phyloP scores from a whole-genome alignment of 2,329 filamentous ascomycete genomes.

The Biscogniauxia mediterranea region DNA sequence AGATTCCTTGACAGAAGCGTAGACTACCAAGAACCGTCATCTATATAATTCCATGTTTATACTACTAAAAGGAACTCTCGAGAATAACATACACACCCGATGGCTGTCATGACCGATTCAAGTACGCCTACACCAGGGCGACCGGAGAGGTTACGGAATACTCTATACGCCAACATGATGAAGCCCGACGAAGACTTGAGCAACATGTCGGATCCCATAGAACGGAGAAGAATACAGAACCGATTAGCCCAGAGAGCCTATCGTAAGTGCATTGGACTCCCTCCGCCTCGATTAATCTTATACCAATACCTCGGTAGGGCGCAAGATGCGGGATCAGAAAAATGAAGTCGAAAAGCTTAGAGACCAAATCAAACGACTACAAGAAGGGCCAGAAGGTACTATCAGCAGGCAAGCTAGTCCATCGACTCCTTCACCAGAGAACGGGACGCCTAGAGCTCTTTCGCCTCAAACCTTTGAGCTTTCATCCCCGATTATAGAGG shows the following conservation, averaged over 20 bases:
- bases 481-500: slow-evolving; percentile 16
- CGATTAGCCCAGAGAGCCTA: slow-evolving; percentile 24
- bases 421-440: slow-evolving; percentile 18
- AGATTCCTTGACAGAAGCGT: neutral
- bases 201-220: slow-evolving; percentile 22
- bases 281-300: neutral
- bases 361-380: slow-evolving; percentile 24
- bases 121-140: slow-evolving; percentile 17
- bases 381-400: slow-evolving; percentile 21
- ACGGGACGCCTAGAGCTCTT: slow-evolving; percentile 13
- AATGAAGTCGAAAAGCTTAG: slow-evolving; percentile 27
- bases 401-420: slow-evolving; percentile 22
- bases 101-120: slow-evolving; percentile 17
- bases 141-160: slow-evolving; percentile 23
- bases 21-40: neutral
- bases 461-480: slow-evolving; percentile 20
- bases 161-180: slow-evolving; percentile 25
- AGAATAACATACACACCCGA: slow-evolving; percentile 11
- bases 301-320: slow-evolving; percentile 15
- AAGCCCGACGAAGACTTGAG: slow-evolving; percentile 26
- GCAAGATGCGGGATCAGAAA: slow-evolving; percentile 26
- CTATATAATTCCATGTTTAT: neutral
- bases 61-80: neutral
- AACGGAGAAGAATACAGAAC: slow-evolving; percentile 23
- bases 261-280: slow-evolving; percentile 10